Evolutionary conservation across 192 early-diverging fungal genomes (phyloP).

Genomic region (Coemansia javaensis): DNA sequence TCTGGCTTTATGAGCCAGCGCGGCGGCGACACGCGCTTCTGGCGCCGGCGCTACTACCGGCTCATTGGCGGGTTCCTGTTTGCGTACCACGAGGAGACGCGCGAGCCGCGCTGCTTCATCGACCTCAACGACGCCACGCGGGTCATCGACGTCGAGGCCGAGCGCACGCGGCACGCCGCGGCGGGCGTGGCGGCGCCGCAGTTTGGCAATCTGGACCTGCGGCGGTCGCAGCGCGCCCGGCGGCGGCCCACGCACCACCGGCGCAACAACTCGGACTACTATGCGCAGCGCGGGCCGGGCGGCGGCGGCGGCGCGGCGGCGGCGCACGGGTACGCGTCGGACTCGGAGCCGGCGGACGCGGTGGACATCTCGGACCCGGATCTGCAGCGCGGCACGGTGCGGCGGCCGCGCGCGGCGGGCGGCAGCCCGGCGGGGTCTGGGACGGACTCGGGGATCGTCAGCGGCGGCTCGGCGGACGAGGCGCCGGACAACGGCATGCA

Average conservation of each 20-base stretch:
- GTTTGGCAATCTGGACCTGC: constrained; percentile 16
- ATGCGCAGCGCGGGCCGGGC: constrained; percentile 25
- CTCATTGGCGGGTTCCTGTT: constrained; percentile 51
- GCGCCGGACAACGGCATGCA: constrained; percentile 38
- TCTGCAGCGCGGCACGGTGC: constrained; percentile 25
- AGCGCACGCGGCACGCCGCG: constrained; percentile 4
- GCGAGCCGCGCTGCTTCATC: constrained; percentile 45
- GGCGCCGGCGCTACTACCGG: constrained; percentile 52
- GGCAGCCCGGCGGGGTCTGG: not conserved
- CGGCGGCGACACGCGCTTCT: constrained; percentile 52
- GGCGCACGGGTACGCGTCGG: constrained; percentile 40
- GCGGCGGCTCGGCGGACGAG: constrained; percentile 7
- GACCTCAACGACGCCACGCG: constrained; percentile 49
- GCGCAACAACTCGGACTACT: constrained; percentile 47
- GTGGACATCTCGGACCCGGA: constrained; percentile 44
- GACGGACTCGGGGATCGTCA: constrained; percentile 40
- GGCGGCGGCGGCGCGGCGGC: constrained; percentile 3
- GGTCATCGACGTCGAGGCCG: constrained; percentile 31
- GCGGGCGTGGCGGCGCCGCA: not conserved
- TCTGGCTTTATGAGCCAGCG: constrained; percentile 53
- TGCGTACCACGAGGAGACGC: constrained; percentile 52
- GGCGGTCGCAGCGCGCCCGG: constrained; percentile 17
- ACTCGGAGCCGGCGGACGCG: constrained; percentile 36
- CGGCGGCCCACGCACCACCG: constrained; percentile 40
- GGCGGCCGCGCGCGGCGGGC: constrained; percentile 2